Evolutionary conservation across 169 alveolate species (phyloP).

Genomic region (Hammondia hammondi): DNA sequence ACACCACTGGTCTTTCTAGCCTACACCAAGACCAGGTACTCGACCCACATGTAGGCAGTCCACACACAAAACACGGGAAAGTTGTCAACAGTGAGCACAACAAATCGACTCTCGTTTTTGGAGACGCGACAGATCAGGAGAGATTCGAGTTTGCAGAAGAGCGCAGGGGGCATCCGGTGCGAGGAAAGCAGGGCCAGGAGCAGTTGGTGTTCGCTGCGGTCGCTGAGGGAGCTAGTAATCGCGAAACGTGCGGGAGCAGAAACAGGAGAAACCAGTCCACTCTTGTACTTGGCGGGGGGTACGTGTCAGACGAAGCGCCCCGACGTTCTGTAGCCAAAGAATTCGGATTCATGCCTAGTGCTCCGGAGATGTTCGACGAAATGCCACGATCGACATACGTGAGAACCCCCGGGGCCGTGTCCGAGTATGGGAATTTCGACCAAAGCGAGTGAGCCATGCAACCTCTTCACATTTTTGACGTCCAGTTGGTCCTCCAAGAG

Average conservation of each 20-base stretch:
- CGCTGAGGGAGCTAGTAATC: not conserved
- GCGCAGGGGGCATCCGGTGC: slow-evolving; percentile 27
- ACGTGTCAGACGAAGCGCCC: not conserved
- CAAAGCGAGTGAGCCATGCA: slow-evolving; percentile 20
- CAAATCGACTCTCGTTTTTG: not conserved
- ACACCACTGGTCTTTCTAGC: not conserved
- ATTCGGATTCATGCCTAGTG: not conserved
- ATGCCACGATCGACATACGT: not conserved
- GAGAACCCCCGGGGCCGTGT: not conserved
- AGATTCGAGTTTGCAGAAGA: slow-evolving; percentile 28
- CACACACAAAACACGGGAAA: not conserved
- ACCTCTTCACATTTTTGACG: not conserved
- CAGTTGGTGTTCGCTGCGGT: slow-evolving; percentile 18
- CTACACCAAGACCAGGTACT: not conserved
- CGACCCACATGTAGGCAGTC: not conserved
- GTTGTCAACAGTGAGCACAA: slow-evolving; percentile 1
- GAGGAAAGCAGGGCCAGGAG: slow-evolving; percentile 17
- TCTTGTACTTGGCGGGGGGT: slow-evolving; percentile 10
- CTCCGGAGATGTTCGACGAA: not conserved
- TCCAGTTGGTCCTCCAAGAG: too few relatives aligned
- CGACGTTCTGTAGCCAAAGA: not conserved
- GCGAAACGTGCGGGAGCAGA: not conserved
- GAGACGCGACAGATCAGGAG: slow-evolving; percentile 19
- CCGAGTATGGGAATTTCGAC: slow-evolving; percentile 13
- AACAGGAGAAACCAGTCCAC: slow-evolving; percentile 33